Base-by-base conservation (phyloP, 208 protist species). In the Leishmania tarentolae region DNA sequence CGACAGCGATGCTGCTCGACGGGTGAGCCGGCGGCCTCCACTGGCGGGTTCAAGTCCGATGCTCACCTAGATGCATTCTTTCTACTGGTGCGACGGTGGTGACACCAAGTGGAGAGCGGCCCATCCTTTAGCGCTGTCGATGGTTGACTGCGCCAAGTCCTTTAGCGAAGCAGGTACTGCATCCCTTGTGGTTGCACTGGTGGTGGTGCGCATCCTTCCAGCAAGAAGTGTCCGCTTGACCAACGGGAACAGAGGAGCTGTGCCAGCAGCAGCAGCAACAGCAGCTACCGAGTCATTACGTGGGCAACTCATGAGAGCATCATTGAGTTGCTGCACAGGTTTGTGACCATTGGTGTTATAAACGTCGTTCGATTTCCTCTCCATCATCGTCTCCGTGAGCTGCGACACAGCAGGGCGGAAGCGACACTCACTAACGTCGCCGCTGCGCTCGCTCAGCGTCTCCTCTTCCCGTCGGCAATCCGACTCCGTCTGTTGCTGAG, bases 331-430 rank as follows among this genome's bases (percentile, higher is more conserved):
- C 53, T 61, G 75, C 42, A 17, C 31, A 42, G 63, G 21, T 11
- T 65, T 40, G 2, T 76, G 76, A 53, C 75, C 37, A 21, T 84
- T 61, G 31, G 78, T 81, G 17, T 78, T 13, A 75, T 80, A 76
- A 24, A 72, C 21, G 71, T 81, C 75, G 35, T 42, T 73, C 21
- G 31, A 21, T 9, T 73, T 70, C 13, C 59, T 59, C 40, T 72
- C 70, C 28, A 69, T 37, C 24, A 84, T 81, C 15, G 57, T 44
- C 50, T 76, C 69, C 52, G 81, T 73, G 37, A 78, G 46, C 28
- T 63, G 31, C 13, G 76, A 81, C 61, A 80, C 66, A 40, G 68
- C 44, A n/a, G 76, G 81, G 76, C 71, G 81, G 76, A 84, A 81
- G 69, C 75, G 68, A 50, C 76, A 81, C 17, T 68, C 75, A 44